Percentiles rank a stretch among this genome's conserved stretches.
Conservation (phyloP, 1,139 yeast genomes). For the Saccharomyces pastorianus region DNA sequence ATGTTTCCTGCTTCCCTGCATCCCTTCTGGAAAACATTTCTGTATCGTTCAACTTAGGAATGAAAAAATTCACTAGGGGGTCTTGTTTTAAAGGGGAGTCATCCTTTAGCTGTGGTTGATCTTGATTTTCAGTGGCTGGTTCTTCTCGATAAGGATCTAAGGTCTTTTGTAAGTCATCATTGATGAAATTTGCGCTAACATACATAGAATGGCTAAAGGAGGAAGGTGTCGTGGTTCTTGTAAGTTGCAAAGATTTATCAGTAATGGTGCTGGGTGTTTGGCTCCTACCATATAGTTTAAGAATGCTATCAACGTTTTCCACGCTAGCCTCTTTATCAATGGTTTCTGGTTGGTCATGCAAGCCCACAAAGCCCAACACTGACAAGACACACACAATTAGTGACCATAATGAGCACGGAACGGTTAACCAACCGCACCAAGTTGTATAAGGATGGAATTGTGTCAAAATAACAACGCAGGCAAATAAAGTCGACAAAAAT, state of each 20-base stretch:
- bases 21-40: not conserved
- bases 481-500: not conserved
- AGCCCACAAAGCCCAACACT: not conserved
- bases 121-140: no score
- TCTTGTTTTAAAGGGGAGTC: not conserved
- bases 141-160: not conserved
- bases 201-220: not conserved
- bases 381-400: not conserved
- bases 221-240: not conserved
- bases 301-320: not conserved
- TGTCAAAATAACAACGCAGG: not conserved
- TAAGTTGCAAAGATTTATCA: not conserved
- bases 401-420: not conserved
- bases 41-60: not conserved
- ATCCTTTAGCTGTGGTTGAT: not conserved
- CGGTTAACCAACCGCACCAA: not conserved
- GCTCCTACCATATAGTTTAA: not conserved
- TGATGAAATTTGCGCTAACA: not conserved
- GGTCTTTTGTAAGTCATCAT: not conserved
- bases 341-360: not conserved
- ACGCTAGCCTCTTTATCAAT: not conserved
- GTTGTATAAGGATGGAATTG: not conserved
- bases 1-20: not conserved
- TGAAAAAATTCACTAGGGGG: not conserved
- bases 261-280: not conserved